Evolutionary conservation across 1,284 basidiomycete species (phyloP).

Genomic region (Boletellus deceptivus): DNA sequence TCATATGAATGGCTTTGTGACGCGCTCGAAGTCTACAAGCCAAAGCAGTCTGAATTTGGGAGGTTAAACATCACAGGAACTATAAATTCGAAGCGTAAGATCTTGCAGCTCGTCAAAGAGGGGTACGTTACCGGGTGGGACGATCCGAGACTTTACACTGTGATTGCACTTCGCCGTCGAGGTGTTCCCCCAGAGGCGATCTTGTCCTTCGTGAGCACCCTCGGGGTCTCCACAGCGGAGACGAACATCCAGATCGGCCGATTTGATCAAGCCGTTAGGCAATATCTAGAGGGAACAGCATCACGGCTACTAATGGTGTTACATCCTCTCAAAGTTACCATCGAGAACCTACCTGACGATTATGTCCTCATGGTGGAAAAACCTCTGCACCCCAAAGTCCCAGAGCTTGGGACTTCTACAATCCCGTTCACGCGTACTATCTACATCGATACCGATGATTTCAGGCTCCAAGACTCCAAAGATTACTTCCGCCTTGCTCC

Average conservation of each 20-base stretch:
- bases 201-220: slow-evolving; percentile 85
- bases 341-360: slow-evolving; percentile 90
- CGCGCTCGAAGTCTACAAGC: slow-evolving; percentile 94
- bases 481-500: slow-evolving; percentile 99
- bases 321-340: slow-evolving; percentile 85
- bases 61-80: slow-evolving; percentile 93
- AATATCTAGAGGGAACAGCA: slow-evolving; percentile 87
- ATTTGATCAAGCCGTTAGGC: slow-evolving; percentile 88
- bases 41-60: slow-evolving; percentile 97
- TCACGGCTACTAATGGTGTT: slow-evolving; percentile 94
- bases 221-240: slow-evolving; percentile 88
- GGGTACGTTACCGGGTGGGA: slow-evolving; percentile 93
- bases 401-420: slow-evolving; percentile 79
- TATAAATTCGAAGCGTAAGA: slow-evolving; percentile 97
- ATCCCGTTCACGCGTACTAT: slow-evolving; percentile 89
- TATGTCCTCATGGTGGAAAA: slow-evolving; percentile 86
- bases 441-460: slow-evolving; percentile 95
- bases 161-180: slow-evolving; percentile 91
- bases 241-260: slow-evolving; percentile 86
- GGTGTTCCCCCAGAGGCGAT: slow-evolving; percentile 97
- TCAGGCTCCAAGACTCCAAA: slow-evolving; percentile 86
- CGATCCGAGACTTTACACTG: slow-evolving; percentile 96
- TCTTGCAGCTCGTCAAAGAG: slow-evolving; percentile 85
- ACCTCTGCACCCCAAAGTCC: slow-evolving; percentile 92
- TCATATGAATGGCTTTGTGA: slow-evolving; percentile 99